Evolutionary conservation across 2,329 filamentous ascomycete species (phyloP), one percentile per base, ranked within the genome.

Genomic region (Emmonsia crescens): DNA sequence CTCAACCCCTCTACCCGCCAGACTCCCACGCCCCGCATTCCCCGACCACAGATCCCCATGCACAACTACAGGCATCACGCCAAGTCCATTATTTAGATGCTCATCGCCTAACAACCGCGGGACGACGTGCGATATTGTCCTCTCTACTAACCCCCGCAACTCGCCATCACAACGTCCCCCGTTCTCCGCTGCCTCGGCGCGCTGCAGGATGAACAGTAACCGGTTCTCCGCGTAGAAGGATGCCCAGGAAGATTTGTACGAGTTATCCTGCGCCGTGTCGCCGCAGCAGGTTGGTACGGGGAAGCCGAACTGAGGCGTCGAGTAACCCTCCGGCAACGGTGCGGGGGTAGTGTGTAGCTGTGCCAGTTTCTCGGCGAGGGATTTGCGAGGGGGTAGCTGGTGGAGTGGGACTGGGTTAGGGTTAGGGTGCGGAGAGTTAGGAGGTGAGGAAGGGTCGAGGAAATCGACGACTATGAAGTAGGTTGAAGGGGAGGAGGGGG

Each of bases 1-100:
- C 66, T 92, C 89, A 0, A 80, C 75, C 0, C 78, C 80, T 0
- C 80, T 79, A 46, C 75, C 64, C 8, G 66, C 74, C 33, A 70
- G 75, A 38, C 71, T 68, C 3, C 73, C 73, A 31, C 69, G 5
- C 66, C 33, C 31, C 65, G 88, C 85, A 73, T 96, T 96, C 0
- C 93, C 93, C 66, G 85, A 89, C 93, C 93, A 96, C n/a, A 96
- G 74, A 76, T 96, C 92, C 0, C 93, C 93, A 70, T 97, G 93
- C 0, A 96, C 80, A 5, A 96, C 83, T 0, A 94, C 91, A 0
- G 92, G 91, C n/a, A 73, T 78, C 31, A 94, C 80, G 0, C 80
- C 82, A 56, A 83, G 77, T 3, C 82, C 81, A 1, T 70, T 65
- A 48, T 83, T 84, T 12, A 95, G 73, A 70, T 86, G 84, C 0